phyloP scores from a whole-genome alignment of 345 rosid genomes.

The Raphanus sativus region DNA sequence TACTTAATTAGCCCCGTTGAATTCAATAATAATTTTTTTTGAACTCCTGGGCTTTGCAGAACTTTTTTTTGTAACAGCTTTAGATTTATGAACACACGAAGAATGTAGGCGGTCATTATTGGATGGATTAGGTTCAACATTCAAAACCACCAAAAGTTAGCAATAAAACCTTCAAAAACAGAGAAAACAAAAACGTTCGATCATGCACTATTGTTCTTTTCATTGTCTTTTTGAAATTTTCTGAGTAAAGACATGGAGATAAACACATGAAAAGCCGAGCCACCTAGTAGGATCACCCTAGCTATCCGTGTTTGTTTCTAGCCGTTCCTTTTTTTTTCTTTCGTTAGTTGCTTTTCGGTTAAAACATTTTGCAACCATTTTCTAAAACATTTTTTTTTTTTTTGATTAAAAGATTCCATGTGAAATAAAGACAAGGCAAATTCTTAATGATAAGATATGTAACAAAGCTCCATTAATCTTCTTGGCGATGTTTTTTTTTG shows the following conservation, averaged over 20 bases:
- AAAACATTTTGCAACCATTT: background rate
- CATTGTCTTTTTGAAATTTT: background rate
- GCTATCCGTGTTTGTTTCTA: slow-evolving; percentile 42
- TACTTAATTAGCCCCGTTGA: background rate
- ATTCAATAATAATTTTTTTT: background rate
- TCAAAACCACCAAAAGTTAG: background rate
- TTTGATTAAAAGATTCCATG: too few species aligned
- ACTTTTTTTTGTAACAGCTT: too few species aligned
- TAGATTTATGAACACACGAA: background rate
- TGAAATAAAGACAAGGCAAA: too few species aligned
- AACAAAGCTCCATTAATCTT: background rate
- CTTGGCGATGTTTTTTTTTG: background rate
- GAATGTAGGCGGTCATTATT: background rate
- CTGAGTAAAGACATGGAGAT: background rate
- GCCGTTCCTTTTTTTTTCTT: slow-evolving; percentile 37
- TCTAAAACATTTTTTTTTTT: too few species aligned
- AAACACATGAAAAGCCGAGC: slow-evolving; percentile 42
- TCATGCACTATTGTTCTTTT: background rate
- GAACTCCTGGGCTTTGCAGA: too few species aligned
- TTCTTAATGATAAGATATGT: too few species aligned
- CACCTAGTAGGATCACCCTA: slow-evolving; percentile 38
- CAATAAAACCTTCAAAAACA: background rate
- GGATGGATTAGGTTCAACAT: background rate
- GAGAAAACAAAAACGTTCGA: background rate
- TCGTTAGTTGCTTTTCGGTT: slow-evolving; percentile 20